These are phyloP conservation scores for Colletotrichum noveboracense DNA, from an alignment of 2,329 filamentous ascomycete genomes.

Conservation along the genomic window DNA sequence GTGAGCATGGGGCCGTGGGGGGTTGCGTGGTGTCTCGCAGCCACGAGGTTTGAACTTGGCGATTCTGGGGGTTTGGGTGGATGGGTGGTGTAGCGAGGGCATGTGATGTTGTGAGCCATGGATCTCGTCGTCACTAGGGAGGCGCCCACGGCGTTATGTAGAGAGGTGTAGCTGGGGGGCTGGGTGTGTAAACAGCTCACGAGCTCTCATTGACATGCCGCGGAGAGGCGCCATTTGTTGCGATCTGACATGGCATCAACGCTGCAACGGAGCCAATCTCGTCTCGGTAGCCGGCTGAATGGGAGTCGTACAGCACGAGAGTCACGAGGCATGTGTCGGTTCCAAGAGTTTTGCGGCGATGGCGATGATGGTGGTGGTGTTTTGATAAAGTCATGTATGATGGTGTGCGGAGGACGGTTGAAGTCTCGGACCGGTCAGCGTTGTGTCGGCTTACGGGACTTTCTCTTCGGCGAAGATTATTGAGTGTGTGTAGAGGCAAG, in stretches of 20 bases:
- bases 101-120: neutral
- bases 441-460: neutral
- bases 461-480: neutral
- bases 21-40: neutral
- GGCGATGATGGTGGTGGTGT: neutral
- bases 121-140: neutral
- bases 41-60: neutral
- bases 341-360: neutral
- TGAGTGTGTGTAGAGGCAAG: neutral
- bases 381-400: neutral
- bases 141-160: neutral
- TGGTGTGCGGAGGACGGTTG: neutral
- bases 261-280: neutral
- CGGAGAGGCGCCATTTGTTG: neutral
- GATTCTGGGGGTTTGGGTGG: neutral
- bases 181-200: neutral
- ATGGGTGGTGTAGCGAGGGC: neutral
- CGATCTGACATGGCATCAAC: neutral
- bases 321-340: neutral
- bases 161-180: neutral
- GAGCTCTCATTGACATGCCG: neutral
- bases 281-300: constrained; percentile 1
- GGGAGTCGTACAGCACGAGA: neutral
- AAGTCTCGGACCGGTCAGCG: neutral
- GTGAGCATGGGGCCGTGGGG: neutral